These are phyloP conservation scores for Climacium dendroides DNA, from an alignment of 225 moss, liverwort and hornwort species.

Conservation along the genomic window DNA sequence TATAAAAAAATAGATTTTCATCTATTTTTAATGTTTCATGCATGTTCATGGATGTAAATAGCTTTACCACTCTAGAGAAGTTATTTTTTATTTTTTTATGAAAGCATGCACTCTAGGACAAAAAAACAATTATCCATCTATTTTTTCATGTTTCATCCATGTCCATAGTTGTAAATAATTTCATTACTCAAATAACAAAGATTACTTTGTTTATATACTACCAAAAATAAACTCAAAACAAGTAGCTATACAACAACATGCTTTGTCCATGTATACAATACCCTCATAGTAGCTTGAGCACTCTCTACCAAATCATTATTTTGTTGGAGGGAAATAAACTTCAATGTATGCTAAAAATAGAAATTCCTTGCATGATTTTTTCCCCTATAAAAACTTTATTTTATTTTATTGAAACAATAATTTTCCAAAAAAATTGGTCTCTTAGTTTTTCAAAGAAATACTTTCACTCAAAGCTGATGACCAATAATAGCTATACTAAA, in stretches of 20 bases:
- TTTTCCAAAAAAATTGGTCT: neutral
- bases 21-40: neutral
- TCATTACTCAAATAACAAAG: fast-evolving
- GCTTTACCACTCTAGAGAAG: neutral
- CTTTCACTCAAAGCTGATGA: neutral
- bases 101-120: neutral
- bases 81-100: no score
- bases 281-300: fast-evolving
- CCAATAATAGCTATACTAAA: no score
- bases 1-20: neutral
- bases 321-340: neutral
- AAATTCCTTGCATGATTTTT: no score
- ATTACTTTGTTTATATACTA: neutral
- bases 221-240: neutral
- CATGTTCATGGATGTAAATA: neutral
- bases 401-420: neutral
- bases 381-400: neutral
- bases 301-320: neutral
- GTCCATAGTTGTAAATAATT: neutral
- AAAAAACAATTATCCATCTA: neutral
- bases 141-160: neutral
- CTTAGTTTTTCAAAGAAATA: neutral
- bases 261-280: fast-evolving
- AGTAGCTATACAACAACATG: neutral
- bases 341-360: neutral